Conservation (phyloP, 441 rosid genomes). For the Melastoma candidum region DNA sequence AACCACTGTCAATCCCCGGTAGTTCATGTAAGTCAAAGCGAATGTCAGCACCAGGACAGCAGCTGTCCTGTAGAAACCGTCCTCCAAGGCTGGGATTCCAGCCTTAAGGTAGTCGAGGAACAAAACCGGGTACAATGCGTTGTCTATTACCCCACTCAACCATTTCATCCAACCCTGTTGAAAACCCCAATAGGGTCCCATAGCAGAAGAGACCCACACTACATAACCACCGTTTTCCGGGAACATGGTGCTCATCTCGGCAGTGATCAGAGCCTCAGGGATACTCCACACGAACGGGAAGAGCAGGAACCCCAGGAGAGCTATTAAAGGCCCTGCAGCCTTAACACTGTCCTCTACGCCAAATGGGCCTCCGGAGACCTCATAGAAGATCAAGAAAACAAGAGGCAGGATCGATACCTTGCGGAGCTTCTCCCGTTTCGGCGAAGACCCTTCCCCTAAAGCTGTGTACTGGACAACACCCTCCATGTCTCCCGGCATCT, state of each 20-base stretch:
- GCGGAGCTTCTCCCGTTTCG: constrained; percentile 25
- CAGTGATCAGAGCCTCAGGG: constrained; percentile 60
- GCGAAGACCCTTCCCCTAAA: constrained; percentile 29
- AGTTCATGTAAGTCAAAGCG: constrained; percentile 42
- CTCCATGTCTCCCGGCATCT: constrained; percentile 19
- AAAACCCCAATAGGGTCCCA: constrained; percentile 68
- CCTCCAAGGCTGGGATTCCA: constrained; percentile 37
- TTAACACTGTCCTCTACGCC: constrained; percentile 62
- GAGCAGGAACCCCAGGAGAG: constrained; percentile 47
- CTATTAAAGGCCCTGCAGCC: constrained; percentile 59
- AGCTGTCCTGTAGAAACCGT: constrained; percentile 33
- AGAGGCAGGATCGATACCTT: constrained; percentile 59
- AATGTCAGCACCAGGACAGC: constrained; percentile 36
- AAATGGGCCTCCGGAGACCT: constrained; percentile 67
- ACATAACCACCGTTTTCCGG: constrained; percentile 65
- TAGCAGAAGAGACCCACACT: constrained; percentile 59
- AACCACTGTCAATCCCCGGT: constrained; percentile 47
- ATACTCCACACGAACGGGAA: constrained; percentile 61
- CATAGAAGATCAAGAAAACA: constrained; percentile 55
- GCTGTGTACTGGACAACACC: constrained; percentile 18
- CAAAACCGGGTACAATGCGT: constrained; percentile 55
- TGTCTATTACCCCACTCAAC: constrained; percentile 63
- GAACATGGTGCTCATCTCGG: constrained; percentile 72
- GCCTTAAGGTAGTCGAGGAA: constrained; percentile 57
- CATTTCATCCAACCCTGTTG: constrained; percentile 80